Evolutionary conservation across 768 basidiomycete genomes (phyloP), one percentile per base, ranked within the genome.

Genomic region (Agrocybe praecox): DNA sequence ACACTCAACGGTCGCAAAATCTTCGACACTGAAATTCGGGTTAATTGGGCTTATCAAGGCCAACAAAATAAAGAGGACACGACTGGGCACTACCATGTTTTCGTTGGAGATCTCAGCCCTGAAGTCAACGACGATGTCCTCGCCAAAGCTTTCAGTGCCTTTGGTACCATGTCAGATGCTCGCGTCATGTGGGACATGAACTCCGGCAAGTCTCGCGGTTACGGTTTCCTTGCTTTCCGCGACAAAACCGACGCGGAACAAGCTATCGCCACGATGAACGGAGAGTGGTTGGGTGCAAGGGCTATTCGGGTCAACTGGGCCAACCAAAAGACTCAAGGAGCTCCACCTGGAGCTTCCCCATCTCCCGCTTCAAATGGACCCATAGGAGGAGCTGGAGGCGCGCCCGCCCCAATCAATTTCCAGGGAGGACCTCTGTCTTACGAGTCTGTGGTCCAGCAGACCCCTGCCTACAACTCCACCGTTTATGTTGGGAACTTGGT

Each of bases 141-240:
- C 60, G 89, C 79, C 56, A 98, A 98, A 78, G 97, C 97, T 7
- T 99, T 99, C 80, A 88, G 86, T 65, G 96, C 96, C 36, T 99
- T 99, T 71, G 96, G 95, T 29, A 91, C 90, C 59, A 83, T 99
- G 76, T 96, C 94, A 50, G 97, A 99, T 74, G 96, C 96, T 49
- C 87, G 97, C 32, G 97, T 98, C 58, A 98, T 98, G 96, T 98
- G 96, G 96, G 97, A 99, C 72, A 98, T 98, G 94, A 97, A 96
- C 76, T 96, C 96, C 52, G 97, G 97, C 59, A 98, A 98, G 79
- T 94, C 90, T 67, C 90, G 96, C 67, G 96, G 96, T 42, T 98
- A 98, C 69, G 96, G 96, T 49, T 98, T 98, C 83, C 85, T 98
- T 62, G 96, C 96, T 2, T 98, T 98, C 84, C 85, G 96, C 67